Evolutionary conservation across 352 stramenopile genomes (phyloP).

Genomic region (Blastocystis sp.): DNA sequence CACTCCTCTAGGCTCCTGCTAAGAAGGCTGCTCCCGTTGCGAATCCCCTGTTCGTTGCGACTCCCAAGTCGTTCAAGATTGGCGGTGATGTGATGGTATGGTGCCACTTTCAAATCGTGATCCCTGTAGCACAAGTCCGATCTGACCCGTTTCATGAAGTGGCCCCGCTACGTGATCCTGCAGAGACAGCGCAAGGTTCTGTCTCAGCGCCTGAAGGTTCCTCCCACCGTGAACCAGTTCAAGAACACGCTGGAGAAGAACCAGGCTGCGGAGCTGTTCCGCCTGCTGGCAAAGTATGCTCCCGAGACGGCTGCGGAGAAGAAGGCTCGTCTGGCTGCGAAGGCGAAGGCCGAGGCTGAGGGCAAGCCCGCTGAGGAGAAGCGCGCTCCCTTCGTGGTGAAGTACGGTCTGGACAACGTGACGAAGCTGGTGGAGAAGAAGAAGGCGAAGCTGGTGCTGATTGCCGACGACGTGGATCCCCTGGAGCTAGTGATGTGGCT

Average conservation of each 20-base stretch:
- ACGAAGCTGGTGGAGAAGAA: constrained; percentile 96
- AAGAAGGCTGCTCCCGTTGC: constrained; percentile 32
- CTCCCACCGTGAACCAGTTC: constrained; percentile 96
- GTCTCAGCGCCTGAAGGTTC: constrained; percentile 94
- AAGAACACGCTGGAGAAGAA: constrained; percentile 93
- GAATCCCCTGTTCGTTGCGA: constrained; percentile 25
- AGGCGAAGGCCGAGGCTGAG: constrained; percentile 80
- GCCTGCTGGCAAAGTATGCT: constrained; percentile 95
- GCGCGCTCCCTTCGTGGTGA: constrained; percentile 80
- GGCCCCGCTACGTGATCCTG: constrained; percentile 92
- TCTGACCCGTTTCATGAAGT: constrained; percentile 92
- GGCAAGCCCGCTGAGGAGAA: constrained; percentile 61
- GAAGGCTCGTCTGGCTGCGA: constrained; percentile 85
- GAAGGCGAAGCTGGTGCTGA: constrained; percentile 96
- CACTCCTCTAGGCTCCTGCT: constrained; percentile 39
- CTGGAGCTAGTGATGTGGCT: constrained; percentile 72
- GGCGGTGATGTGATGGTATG: constrained; percentile 1
- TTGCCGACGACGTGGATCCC: constrained; percentile 94
- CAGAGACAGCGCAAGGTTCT: constrained; percentile 95
- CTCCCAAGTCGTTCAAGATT: constrained; percentile 36
- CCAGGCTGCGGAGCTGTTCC: constrained; percentile 84
- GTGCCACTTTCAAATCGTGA: too few species aligned
- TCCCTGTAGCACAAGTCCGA: constrained; percentile 69
- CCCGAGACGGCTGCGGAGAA: constrained; percentile 93
- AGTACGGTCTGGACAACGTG: constrained; percentile 98